These are phyloP conservation scores for Apiospora pterosperma DNA, from an alignment of 2,329 filamentous ascomycete genomes.

Conservation along the genomic window DNA sequence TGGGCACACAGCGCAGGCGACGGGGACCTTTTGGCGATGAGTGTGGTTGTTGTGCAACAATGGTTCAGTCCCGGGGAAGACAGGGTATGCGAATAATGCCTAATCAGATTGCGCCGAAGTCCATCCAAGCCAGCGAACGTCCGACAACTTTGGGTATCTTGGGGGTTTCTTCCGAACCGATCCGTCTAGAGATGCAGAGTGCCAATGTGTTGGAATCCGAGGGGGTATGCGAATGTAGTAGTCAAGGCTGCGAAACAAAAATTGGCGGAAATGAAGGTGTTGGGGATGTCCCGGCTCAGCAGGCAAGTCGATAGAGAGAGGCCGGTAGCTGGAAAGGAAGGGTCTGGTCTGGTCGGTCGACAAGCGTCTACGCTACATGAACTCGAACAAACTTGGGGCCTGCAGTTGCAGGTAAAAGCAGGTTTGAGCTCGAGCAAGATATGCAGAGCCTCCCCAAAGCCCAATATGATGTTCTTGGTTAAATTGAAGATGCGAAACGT, in stretches of 20 bases:
- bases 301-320: neutral
- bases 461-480: neutral
- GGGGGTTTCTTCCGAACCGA: neutral
- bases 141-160: neutral
- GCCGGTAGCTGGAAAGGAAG: neutral
- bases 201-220: too few species aligned
- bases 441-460: neutral
- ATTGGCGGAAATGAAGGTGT: neutral
- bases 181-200: neutral
- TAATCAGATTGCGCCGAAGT: conserved; percentile 1
- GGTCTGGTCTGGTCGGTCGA: neutral
- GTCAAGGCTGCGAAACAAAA: neutral
- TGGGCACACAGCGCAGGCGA: neutral
- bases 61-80: neutral
- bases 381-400: neutral
- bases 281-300: neutral
- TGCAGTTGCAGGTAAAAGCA: neutral
- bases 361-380: neutral
- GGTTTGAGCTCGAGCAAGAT: neutral
- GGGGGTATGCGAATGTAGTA: neutral
- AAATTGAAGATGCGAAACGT: neutral
- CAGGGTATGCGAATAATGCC: neutral
- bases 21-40: neutral
- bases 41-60: neutral
- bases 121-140: neutral